Evolutionary conservation across 257 asterid genomes (phyloP), one percentile per base, ranked within the genome.

Genomic region (Penstemon eatonii): DNA sequence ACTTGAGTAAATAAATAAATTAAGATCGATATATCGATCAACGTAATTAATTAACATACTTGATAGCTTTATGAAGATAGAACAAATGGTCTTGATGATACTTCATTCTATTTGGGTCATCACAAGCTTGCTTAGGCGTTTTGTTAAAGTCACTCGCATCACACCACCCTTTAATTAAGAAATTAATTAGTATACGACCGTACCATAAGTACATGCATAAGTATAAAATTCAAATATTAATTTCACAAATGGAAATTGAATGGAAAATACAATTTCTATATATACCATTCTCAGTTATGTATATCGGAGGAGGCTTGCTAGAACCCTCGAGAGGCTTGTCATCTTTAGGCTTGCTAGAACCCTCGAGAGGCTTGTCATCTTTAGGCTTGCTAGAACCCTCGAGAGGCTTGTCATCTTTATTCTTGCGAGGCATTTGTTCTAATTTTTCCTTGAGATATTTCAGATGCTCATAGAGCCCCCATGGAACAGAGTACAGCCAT

Each of bases 61-160:
- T 66, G 8, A 86, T 82, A 66, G 86, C 80, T 61, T 66, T 43
- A 67, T 74, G 72, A 44, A 82, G 45, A 11, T 68, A 69, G 4
- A 54, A 54, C 33, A 82, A 79, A 82, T 84, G 93, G 56, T 73
- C 70, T 42, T 70, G 70, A 68, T 76, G 76, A 65, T 67, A 79
- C 6, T 75, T 69, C 44, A 63, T 51, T 65, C 80, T 63, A 10
- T 37, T 61, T 2, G 54, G 51, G 46, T 79, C 84, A 0, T 39
- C 45, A 36, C 76, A 73, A 7, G 62, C 75, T 9, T 63, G 63
- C 7, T 4, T 18, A 4, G 67, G 41, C 3, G 69, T 73, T 6
- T 53, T 70, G 52, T 41, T 59, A 60, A 4, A 40, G 10, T 79
- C 70, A 12, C 64, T 70, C 43, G 13, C 38, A 13, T 79, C 80